Evolutionary conservation across 2,329 filamentous ascomycete species (phyloP).

Genomic region (Diaporthe citriasiana): DNA sequence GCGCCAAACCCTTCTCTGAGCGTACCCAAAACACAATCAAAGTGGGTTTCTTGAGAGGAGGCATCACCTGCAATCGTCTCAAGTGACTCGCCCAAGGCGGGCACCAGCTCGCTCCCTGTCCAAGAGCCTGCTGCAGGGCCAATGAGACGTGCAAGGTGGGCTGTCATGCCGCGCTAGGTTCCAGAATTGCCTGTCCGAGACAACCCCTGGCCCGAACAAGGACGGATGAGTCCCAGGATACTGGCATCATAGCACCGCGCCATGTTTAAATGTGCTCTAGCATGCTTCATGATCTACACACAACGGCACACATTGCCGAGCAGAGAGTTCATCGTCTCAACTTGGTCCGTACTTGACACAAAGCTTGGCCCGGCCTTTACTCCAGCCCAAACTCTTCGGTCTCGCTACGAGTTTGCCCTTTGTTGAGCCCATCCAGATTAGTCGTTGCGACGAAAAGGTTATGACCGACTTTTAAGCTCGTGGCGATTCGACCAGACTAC

Average conservation of each 20-base stretch:
- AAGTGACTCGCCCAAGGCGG: constrained; percentile 12
- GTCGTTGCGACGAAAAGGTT: background rate
- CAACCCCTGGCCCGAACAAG: constrained; percentile 11
- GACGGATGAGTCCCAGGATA: background rate
- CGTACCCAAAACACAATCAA: background rate
- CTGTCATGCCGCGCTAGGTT: constrained; percentile 28
- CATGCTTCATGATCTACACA: background rate
- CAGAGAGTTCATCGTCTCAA: constrained; percentile 17
- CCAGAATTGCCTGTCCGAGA: constrained; percentile 24
- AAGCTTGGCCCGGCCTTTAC: constrained; percentile 12
- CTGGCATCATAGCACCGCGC: background rate
- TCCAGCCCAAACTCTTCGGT: background rate
- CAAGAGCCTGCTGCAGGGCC: background rate
- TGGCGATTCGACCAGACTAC: background rate
- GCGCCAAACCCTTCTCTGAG: constrained; percentile 16
- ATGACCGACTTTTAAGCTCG: background rate
- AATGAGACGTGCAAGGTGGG: constrained; percentile 24
- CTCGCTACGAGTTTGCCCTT: background rate
- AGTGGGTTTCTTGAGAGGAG: background rate
- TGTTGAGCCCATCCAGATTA: background rate
- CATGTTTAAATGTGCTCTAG: background rate
- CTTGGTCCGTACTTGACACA: constrained; percentile 3
- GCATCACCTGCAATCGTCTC: constrained; percentile 14
- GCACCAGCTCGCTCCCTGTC: constrained; percentile 1
- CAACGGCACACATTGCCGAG: constrained; percentile 18